Evolutionary conservation across 1,284 basidiomycete species (phyloP).

Genomic region (Ceratobasidium sp.): DNA sequence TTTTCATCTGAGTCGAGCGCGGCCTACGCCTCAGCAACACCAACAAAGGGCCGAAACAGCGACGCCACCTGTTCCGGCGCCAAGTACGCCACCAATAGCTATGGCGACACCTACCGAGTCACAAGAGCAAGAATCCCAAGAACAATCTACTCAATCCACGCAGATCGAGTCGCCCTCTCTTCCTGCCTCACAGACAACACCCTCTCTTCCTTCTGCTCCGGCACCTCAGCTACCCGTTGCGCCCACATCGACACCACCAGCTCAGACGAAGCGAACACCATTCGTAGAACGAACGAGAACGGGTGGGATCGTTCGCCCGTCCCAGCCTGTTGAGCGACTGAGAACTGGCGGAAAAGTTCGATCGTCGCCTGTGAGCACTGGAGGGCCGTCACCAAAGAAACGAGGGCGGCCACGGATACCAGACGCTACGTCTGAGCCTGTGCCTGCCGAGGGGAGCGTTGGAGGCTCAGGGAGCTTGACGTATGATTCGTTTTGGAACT

Average conservation of each 20-base stretch:
- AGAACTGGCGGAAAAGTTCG: conserved; percentile 31
- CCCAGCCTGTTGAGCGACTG: conserved; percentile 25
- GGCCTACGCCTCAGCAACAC: conserved; percentile 4
- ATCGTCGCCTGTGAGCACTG: background rate
- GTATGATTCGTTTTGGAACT: conserved; percentile 35
- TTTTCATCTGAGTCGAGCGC: conserved; percentile 65
- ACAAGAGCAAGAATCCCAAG: background rate
- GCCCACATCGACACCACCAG: background rate
- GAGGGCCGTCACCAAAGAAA: conserved; percentile 26
- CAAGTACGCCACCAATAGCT: conserved; percentile 16
- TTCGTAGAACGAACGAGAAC: conserved; percentile 35
- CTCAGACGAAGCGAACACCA: background rate
- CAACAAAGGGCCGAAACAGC: background rate
- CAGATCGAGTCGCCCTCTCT: background rate
- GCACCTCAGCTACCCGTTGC: background rate
- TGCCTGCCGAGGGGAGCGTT: background rate
- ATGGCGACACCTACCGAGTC: conserved; percentile 4
- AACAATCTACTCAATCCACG: conserved; percentile 14
- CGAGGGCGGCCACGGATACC: conserved; percentile 31
- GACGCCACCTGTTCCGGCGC: background rate
- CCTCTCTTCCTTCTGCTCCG: background rate
- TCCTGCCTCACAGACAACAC: background rate
- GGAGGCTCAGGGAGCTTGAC: conserved; percentile 11
- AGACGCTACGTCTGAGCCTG: background rate
- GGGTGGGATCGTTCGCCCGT: conserved; percentile 19